These are phyloP conservation scores for Cucurbitaria berberidis DNA, from an alignment of 2,329 filamentous ascomycete genomes.

Conservation along the genomic window DNA sequence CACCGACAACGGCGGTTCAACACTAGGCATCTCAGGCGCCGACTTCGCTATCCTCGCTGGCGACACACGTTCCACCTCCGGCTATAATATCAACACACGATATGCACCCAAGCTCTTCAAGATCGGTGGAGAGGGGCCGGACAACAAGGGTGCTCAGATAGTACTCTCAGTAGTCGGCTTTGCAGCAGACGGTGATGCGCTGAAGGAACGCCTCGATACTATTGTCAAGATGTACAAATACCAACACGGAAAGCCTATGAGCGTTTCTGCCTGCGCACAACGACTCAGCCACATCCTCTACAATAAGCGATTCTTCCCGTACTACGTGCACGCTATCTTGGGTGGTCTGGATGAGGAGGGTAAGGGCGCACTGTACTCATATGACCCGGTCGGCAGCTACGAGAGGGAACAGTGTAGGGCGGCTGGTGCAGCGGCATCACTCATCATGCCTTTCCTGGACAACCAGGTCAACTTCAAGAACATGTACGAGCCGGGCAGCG, in stretches of 20 bases:
- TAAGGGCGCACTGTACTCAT: constrained; percentile 92
- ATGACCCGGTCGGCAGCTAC: constrained; percentile 97
- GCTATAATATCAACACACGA: constrained; percentile 97
- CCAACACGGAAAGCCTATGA: constrained; percentile 96
- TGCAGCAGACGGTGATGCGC: constrained; percentile 88
- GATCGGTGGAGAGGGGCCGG: constrained; percentile 88
- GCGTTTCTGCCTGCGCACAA: constrained; percentile 91
- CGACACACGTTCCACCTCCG: constrained; percentile 92
- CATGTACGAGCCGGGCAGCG: constrained; percentile 88
- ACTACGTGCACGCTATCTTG: constrained; percentile 94
- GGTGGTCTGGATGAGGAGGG: constrained; percentile 94
- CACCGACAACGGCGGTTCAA: constrained; percentile 97
- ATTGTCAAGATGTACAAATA: constrained; percentile 99
- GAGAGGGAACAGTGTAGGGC: constrained; percentile 96
- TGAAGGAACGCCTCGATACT: constrained; percentile 91
- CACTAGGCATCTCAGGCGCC: constrained; percentile 89
- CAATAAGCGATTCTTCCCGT: constrained; percentile 97
- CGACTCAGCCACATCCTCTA: constrained; percentile 95
- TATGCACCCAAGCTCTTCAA: constrained; percentile 96
- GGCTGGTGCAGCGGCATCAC: constrained; percentile 85
- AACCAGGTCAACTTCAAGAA: constrained; percentile 99
- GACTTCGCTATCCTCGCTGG: constrained; percentile 97
- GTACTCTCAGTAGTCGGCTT: constrained; percentile 95
- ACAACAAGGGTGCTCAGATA: constrained; percentile 83
- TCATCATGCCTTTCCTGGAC: constrained; percentile 99